Base-by-base conservation (phyloP, 768 basidiomycete genomes). In the Psilocybe azurescens region DNA sequence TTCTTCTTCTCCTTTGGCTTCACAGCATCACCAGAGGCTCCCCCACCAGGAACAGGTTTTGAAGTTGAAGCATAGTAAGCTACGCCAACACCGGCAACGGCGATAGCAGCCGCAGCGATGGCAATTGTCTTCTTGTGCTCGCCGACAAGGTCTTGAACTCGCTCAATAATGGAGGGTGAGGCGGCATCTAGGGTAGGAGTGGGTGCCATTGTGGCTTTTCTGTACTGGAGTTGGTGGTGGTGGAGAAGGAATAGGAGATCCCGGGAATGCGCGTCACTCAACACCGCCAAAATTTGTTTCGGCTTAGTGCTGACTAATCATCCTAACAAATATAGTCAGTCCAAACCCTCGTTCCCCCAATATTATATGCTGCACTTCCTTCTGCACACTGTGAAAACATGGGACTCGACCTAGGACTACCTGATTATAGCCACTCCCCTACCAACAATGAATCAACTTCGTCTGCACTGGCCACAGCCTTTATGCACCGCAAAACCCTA, bases 91-190 rank as follows among this genome's bases (percentile, higher is more conserved):
- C 89, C 86, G 46, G 89, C 91, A 65, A 89, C 75, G 39, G 85
- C 82, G 16, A 88, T 90, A 0, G 88, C 89, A 0, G 89, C 90
- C 2, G 91, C 82, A 3, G 91, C 86, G 65, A 95, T 77, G 46
- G 92, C 72, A 20, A 94, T 73, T n/a, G 84, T 86, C 61, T 87
- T 86, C 79, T 87, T 93, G 79, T 97, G 86, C 68, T 95, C 92
- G 0, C 85, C 79, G 65, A 94, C 81, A 69, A 91, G 89, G 68
- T 78, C 75, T 48, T 89, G 86, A 13, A 89, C 77, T 70, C 90
- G 89, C 67, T 90, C 88, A 59, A 88, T 67, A 72, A 87, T 32
- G 9, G 67, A 60, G 32, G 70, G 66, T 13, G 70, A 36, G 24
- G 71, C 39, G 36, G 60, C 54, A 48, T 68, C 67, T 32, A 66